Base-by-base conservation (phyloP, 306 rosid species). In the Medicago arabica region DNA sequence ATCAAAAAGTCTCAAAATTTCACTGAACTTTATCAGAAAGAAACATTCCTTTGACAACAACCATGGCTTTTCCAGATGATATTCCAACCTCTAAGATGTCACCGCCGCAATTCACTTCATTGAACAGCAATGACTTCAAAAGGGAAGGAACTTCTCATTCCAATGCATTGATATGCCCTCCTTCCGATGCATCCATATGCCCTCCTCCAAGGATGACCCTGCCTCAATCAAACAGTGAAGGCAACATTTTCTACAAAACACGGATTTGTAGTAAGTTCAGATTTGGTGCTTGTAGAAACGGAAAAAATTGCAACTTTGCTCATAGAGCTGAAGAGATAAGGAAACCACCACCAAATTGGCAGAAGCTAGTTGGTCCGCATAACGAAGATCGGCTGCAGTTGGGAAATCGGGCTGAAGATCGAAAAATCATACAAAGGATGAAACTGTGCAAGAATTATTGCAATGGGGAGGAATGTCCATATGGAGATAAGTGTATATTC, bases 321-420 rank as follows among this genome's bases (percentile, higher is more conserved):
- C 99, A 96, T 80, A 98, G 99, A 12, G 28, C 71, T 54, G 98
- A 89, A 5, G 99, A 96, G 38, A 82, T 96, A 83, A 84, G 97
- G 55, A 92, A 88, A 69, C 97, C 99, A 5, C 98, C 98, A 0
- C 87, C 98, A n/a, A 92, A 96, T 11, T 96, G 98, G 99, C 97
- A 90, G 78, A 96, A 89, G n/a, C 78, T 92, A 39, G 86, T 92
- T 7, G 90, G 97, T 2, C 4, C 71, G 0, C 86, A 91, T 0
- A 85, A 67, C 0, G 1, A 34, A 6, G 96, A 89, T 49, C 79
- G 89, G 34, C 61, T 81, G 69, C 70, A 76, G 0, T 5, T 31
- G 2, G 21, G 71, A n/a, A 82, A 86, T 76, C 88, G 92, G 93
- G 92, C 89, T 61, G 97, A 92, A 9, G 98, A 96, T 77, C 94